Evolutionary conservation across 2,329 filamentous ascomycete genomes (phyloP).

Genomic region (Neonectria faginata): DNA sequence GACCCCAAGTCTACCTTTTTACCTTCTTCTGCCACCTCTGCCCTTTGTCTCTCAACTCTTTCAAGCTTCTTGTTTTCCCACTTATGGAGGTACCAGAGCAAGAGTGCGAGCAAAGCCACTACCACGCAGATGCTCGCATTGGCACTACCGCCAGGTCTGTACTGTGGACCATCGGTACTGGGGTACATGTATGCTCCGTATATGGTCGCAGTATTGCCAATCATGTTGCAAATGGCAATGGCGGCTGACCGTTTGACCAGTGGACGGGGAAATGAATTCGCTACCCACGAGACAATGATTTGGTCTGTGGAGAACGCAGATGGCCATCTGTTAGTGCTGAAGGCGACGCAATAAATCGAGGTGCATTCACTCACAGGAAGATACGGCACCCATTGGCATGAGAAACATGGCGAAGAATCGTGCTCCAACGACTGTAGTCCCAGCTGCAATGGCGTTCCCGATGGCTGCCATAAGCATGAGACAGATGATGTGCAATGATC

Average conservation of each 20-base stretch:
- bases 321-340: not conserved
- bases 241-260: conserved; percentile 73
- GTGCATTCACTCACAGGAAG: conserved; percentile 52
- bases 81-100: conserved; percentile 64
- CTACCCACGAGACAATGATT: conserved; percentile 74
- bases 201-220: conserved; percentile 69
- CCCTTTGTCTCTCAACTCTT: conserved; percentile 50
- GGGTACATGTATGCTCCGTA: conserved; percentile 63
- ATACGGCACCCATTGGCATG: conserved; percentile 66
- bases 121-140: conserved; percentile 73
- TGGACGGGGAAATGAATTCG: conserved; percentile 78
- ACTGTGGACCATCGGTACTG: conserved; percentile 55
- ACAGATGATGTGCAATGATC: conserved; percentile 66
- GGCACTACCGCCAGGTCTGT: conserved; percentile 66
- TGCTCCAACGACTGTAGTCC: conserved; percentile 60
- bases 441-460: conserved; percentile 68
- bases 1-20: conserved; percentile 11
- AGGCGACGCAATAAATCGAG: rapidly evolving
- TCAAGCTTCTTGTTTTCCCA: conserved; percentile 72
- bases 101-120: conserved; percentile 65
- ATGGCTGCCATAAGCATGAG: conserved; percentile 64
- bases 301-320: conserved; percentile 49
- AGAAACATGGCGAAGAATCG: conserved; percentile 74
- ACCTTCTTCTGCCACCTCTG: not conserved
- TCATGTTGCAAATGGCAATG: conserved; percentile 74